Conservation (phyloP, 2,329 filamentous ascomycete species). For the Furcasterigmium sp. region DNA sequence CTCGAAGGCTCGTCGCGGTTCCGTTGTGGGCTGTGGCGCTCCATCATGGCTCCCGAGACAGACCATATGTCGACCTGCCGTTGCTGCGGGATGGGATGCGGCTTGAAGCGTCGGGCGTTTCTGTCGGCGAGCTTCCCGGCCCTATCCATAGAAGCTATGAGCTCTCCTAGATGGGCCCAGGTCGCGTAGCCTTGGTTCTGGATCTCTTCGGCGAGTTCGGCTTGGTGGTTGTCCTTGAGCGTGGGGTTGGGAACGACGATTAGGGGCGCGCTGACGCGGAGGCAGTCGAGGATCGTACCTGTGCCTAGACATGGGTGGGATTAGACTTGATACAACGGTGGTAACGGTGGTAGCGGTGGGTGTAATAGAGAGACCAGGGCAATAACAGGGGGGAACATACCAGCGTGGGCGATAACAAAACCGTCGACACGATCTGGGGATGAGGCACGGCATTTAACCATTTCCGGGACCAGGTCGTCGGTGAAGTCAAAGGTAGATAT, state of each 20-base stretch:
- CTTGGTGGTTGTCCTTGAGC: slow-evolving; percentile 86
- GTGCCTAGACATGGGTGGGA: too few species aligned
- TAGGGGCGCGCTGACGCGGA: slow-evolving; percentile 69
- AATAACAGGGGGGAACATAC: too few species aligned
- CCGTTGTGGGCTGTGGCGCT: slow-evolving; percentile 3
- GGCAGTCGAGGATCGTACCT: slow-evolving; percentile 80
- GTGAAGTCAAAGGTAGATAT: slow-evolving; percentile 65
- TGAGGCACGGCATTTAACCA: slow-evolving; percentile 46
- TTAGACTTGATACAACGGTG: too few species aligned
- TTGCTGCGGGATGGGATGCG: slow-evolving; percentile 4
- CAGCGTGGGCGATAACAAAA: slow-evolving; percentile 83
- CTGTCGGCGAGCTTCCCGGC: slow-evolving; percentile 7
- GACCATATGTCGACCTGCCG: slow-evolving; percentile 9
- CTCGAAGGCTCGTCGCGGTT: background rate
- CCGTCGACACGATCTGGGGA: slow-evolving; percentile 52
- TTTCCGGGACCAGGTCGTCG: slow-evolving; percentile 52
- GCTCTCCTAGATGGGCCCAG: slow-evolving; percentile 11
- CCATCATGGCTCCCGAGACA: slow-evolving; percentile 9
- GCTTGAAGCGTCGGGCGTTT: slow-evolving; percentile 7
- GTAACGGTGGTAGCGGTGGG: too few species aligned
- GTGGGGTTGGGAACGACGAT: slow-evolving; percentile 82
- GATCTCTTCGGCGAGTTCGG: slow-evolving; percentile 76
- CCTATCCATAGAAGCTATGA: slow-evolving; percentile 11
- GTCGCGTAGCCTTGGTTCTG: slow-evolving; percentile 70
- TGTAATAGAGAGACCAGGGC: too few species aligned